Percentiles rank a stretch among this genome's conserved stretches.
These are phyloP conservation scores for Fragaria iinumae DNA, from an alignment of 306 rosid genomes.

Conservation along the genomic window DNA sequence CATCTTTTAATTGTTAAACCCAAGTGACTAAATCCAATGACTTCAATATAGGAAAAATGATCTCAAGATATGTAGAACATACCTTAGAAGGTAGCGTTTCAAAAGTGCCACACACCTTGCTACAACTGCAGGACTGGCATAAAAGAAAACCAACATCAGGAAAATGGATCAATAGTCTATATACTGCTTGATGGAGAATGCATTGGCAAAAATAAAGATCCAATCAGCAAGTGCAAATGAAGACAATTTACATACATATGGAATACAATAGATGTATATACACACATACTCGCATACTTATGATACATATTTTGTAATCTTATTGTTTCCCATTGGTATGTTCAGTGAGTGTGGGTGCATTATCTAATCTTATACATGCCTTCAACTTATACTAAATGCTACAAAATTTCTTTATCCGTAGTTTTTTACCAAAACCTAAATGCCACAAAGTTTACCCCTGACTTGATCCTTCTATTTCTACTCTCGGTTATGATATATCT, in stretches of 20 bases:
- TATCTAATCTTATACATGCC: not conserved
- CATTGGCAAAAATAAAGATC: conserved; percentile 10
- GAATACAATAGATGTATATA: not conserved
- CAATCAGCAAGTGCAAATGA: not conserved
- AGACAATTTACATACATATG: not conserved
- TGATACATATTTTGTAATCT: not conserved
- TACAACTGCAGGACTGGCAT: conserved; percentile 93
- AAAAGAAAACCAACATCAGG: conserved; percentile 39
- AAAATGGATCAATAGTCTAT: conserved; percentile 4
- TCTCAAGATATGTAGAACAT: conserved; percentile 33
- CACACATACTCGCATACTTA: not conserved
- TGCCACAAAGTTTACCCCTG: not conserved
- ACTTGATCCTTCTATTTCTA: conserved; percentile 3
- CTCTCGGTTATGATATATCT: not conserved
- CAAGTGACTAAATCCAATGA: not conserved
- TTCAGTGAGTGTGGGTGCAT: not conserved
- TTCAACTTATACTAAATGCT: not conserved
- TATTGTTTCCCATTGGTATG: not conserved
- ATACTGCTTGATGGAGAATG: conserved; percentile 25
- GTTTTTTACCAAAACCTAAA: not conserved
- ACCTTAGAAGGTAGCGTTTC: conserved; percentile 93
- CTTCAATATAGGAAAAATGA: conserved; percentile 4
- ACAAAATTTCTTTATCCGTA: not conserved
- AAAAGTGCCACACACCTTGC: conserved; percentile 92
- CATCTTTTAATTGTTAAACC: not conserved